Conservation (phyloP, 106 monocot species). For the Ottelia alismoides region DNA sequence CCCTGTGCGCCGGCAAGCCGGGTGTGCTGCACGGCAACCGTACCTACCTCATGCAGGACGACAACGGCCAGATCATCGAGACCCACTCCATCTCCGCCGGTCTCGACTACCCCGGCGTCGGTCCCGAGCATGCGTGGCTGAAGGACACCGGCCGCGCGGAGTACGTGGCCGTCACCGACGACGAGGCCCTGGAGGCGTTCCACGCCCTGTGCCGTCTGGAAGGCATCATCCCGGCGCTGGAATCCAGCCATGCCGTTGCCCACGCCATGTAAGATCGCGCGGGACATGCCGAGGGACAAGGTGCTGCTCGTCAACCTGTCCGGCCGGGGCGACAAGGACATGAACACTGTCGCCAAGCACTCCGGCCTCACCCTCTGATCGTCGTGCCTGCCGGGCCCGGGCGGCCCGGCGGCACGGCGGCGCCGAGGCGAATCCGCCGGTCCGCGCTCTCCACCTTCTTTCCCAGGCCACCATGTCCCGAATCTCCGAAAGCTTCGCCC, state of each 20-base stretch:
- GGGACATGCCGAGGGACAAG: too few species aligned
- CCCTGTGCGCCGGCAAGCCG: not conserved
- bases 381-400: too few species aligned
- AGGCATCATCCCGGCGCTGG: too few species aligned
- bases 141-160: conserved; percentile 1
- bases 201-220: too few species aligned
- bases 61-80: conserved; percentile 1
- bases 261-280: too few species aligned
- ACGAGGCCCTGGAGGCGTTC: conserved; percentile 1
- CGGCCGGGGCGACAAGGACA: too few species aligned
- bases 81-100: conserved; percentile 2
- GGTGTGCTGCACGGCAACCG: not conserved
- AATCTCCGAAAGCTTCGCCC: not conserved
- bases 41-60: conserved; percentile 2
- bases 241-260: too few species aligned
- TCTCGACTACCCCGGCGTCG: too few species aligned
- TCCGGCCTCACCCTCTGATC: not conserved
- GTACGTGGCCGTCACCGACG: not conserved
- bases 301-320: too few species aligned
- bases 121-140: too few species aligned
- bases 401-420: too few species aligned
- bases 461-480: not conserved
- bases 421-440: too few species aligned
- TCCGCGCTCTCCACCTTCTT: not conserved
- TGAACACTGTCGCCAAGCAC: not conserved